Percentiles rank a stretch among this genome's conserved stretches.
These are phyloP conservation scores for Blastocystis sp. DNA, from an alignment of 352 stramenopile species.

Conservation along the genomic window DNA sequence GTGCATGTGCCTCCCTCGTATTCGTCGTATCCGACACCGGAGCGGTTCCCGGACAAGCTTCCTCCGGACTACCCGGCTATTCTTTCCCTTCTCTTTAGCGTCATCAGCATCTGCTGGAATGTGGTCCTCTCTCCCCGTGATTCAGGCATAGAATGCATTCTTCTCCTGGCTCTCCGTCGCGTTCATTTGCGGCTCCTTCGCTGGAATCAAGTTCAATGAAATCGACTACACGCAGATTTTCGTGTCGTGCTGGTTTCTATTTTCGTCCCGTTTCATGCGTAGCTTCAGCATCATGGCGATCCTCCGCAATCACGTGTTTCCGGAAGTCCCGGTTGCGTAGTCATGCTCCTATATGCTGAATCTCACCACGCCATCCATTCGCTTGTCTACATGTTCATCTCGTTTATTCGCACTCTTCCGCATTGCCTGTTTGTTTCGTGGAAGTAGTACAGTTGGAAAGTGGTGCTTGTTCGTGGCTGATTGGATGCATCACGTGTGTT, in stretches of 20 bases:
- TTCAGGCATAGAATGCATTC: constrained; percentile 14
- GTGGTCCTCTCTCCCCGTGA: neutral
- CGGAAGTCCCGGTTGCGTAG: neutral
- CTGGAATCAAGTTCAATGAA: constrained; percentile 62
- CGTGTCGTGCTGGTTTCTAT: neutral
- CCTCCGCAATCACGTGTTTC: neutral
- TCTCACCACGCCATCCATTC: no score
- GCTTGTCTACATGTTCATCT: neutral
- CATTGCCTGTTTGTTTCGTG: neutral
- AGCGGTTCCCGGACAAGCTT: constrained; percentile 43
- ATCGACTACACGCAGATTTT: constrained; percentile 58
- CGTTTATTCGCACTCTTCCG: neutral
- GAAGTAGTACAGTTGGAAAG: neutral
- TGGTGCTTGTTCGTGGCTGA: neutral
- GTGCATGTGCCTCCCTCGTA: neutral
- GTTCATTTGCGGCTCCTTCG: constrained; percentile 39
- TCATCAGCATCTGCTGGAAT: constrained; percentile 46
- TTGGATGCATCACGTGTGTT: no score
- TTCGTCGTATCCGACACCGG: constrained; percentile 18
- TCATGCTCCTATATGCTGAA: neutral
- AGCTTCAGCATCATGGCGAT: neutral
- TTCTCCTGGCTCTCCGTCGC: neutral
- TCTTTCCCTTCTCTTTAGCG: constrained; percentile 58
- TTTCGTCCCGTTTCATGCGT: neutral
- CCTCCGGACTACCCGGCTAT: constrained; percentile 59